Base-by-base conservation (phyloP, 331 rosid genomes). In the Acacia concinna region DNA sequence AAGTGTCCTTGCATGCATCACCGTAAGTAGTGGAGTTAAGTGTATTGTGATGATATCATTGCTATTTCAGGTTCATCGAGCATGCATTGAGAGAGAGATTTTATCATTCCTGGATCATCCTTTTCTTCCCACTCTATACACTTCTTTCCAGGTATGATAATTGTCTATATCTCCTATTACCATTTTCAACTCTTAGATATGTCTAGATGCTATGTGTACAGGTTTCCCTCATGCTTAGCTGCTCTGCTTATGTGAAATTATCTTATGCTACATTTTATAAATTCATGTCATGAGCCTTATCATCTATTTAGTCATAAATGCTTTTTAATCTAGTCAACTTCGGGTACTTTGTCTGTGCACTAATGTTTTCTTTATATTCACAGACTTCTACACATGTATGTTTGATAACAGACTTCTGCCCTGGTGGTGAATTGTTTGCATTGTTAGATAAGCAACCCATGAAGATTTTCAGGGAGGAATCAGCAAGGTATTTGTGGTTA, bases 381-480 rank as follows among this genome's bases (percentile, higher is more conserved):
- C 94, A 95, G 99, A 90, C 98, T 62, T 64, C 90, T 31, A 91
- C 99, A 25, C 99, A 95, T 77, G 89, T 95, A 80, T 93, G 97
- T 85, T 88, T 95, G 92, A 93, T 95, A 82, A 87, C 97, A 49
- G 99, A 95, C 88, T 95, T 93, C 81, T 90, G 79, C 71, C 81
- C 90, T 20, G 99, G 99, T 18, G 99, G 99, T 80, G 99, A 95
- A 88, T 82, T 95, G 84, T 95, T 93, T 81, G 90, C 96, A 43
- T 86, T 95, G 87, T 96, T 95, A 71, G 99, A 95, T 84, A 90
- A 83, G 85, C 99, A 95, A 78, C 98, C 99, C 1, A 85, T 91
- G 98, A 95, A 95, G 84, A 75, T 87, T 76, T 87, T 95, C 74
- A 93, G 70, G 73, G 99, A 95, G 87, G 99, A 93, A 51, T 86